phyloP scores from a whole-genome alignment of 2,329 filamentous ascomycete genomes.

The Ambrosiella beaveri region DNA sequence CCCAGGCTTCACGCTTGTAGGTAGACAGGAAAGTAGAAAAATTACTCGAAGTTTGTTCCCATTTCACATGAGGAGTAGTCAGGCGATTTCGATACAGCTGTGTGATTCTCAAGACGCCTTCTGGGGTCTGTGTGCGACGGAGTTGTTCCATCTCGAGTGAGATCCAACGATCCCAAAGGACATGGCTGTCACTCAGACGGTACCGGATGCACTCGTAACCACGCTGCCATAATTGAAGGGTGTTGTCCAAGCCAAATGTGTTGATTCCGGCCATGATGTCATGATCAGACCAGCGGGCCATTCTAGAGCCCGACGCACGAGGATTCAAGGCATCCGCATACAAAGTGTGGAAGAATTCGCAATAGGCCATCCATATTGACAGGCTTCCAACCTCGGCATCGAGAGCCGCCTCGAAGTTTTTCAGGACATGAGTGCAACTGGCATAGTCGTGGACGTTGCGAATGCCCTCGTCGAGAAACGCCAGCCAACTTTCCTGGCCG shows the following conservation, averaged over 20 bases:
- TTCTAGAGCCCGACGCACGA: slow-evolving; percentile 4
- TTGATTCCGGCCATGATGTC: slow-evolving; percentile 53
- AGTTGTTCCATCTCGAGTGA: slow-evolving; percentile 55
- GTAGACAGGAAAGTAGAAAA: slow-evolving; percentile 60
- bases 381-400: slow-evolving; percentile 56
- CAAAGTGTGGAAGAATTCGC: slow-evolving; percentile 59
- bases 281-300: slow-evolving; percentile 38
- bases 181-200: slow-evolving; percentile 58
- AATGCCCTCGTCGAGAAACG: slow-evolving; percentile 57
- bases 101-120: slow-evolving; percentile 46
- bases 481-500: slow-evolving; percentile 62
- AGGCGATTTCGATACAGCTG: slow-evolving; percentile 55
- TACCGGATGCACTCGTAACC: slow-evolving; percentile 56
- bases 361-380: slow-evolving; percentile 60
- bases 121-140: slow-evolving; percentile 33
- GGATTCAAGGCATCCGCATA: slow-evolving; percentile 24
- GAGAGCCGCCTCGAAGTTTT: slow-evolving; percentile 54
- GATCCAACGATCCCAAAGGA: slow-evolving; percentile 65
- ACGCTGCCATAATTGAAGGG: slow-evolving; percentile 53
- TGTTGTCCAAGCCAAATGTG: slow-evolving; percentile 50
- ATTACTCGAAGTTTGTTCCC: slow-evolving; percentile 56
- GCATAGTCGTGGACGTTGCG: slow-evolving; percentile 39
- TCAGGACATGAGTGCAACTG: slow-evolving; percentile 40
- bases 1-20: slow-evolving; percentile 54
- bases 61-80: slow-evolving; percentile 53